Conservation (phyloP, 805 yeast species). For the Diddensiella santjacobensis region DNA sequence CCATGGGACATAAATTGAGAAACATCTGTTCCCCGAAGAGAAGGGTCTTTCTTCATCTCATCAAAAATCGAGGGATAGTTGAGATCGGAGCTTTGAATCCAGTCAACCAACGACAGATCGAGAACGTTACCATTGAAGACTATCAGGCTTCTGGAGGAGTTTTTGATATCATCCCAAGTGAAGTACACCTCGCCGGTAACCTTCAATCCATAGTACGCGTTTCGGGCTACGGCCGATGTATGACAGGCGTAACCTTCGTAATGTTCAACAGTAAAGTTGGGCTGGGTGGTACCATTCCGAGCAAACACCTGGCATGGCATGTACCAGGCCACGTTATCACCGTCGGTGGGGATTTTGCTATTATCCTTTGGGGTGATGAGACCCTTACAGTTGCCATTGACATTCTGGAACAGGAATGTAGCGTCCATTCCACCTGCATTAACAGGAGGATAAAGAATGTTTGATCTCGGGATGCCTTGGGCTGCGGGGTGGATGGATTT, state of each 20-base stretch:
- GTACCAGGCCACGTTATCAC: slow-evolving; percentile 80
- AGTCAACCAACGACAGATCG: slow-evolving; percentile 70
- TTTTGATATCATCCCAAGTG: slow-evolving; percentile 82
- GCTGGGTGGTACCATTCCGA: slow-evolving; percentile 67
- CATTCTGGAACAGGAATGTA: slow-evolving; percentile 81
- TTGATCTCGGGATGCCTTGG: slow-evolving; percentile 62
- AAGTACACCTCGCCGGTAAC: slow-evolving; percentile 74
- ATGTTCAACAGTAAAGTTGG: slow-evolving; percentile 56
- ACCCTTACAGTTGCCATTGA: slow-evolving; percentile 84
- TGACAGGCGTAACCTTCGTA: slow-evolving; percentile 92
- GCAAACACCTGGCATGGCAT: slow-evolving; percentile 80
- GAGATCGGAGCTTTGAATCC: slow-evolving; percentile 68
- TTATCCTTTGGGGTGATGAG: slow-evolving; percentile 60
- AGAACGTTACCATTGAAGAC: slow-evolving; percentile 88
- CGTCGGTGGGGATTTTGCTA: slow-evolving; percentile 65
- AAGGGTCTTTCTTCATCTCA: slow-evolving; percentile 49
- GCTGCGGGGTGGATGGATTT: slow-evolving; percentile 74
- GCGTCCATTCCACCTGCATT: slow-evolving; percentile 71
- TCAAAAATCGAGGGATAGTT: slow-evolving; percentile 72
- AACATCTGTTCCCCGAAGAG: slow-evolving; percentile 74
- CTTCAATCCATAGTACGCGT: slow-evolving; percentile 56
- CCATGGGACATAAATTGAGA: slow-evolving; percentile 66
- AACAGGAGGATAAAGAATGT: slow-evolving; percentile 76
- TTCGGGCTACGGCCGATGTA: slow-evolving; percentile 65
- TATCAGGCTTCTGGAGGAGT: slow-evolving; percentile 67